Evolutionary conservation across 768 basidiomycete genomes (phyloP), one percentile per base, ranked within the genome.

Genomic region (Leccinellum albellum): DNA sequence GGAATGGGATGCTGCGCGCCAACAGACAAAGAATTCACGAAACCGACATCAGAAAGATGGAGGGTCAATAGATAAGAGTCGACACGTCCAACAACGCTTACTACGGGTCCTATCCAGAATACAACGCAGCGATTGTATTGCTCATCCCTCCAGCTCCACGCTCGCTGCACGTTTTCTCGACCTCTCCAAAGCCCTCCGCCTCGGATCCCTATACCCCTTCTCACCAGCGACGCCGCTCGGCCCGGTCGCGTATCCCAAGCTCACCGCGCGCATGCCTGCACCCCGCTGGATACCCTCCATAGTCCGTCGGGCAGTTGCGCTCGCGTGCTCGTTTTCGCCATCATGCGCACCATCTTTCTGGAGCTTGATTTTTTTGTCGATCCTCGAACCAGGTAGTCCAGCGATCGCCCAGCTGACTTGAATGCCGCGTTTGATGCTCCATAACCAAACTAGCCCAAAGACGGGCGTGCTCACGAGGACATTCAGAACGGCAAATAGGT

Each of bases 401-500:
- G 83, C 82, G 10, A 90, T 68, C 13, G 87, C 89, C 94, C 94
- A 96, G 9, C 83, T 77, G 35, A 86, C 86, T 64, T 95, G 86
- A 23, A 94, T 68, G 21, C 88, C 82, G 48, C 89, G 86, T 61
- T 86, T 88, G 69, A 93, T 84, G 50, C 89, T 91, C 93, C 93
- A 97, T 15, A 94, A 66, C 91, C 91, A 98, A n/a, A 82, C 78
- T 28, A 91, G 69, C 7, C 77, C 81, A 68, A 98, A 96, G 17
- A 96, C 84, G 1, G 85, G 87, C 2, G 87, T 88, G 66, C 87
- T 85, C 46, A 94, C 67, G 15, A 93, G 80, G 3, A 94, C 85
- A 69, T 97, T 98, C 37, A 94, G 75, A 1, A 95, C 92, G 0
- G 88, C 75, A 68, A 83, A 97, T 40, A 97, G 71, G 70, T 96